A percentile compares a stretch with the other conserved stretches of the same genome.
Evolutionary conservation across 345 rosid species (phyloP).

Genomic region (Ceriops zippeliana): DNA sequence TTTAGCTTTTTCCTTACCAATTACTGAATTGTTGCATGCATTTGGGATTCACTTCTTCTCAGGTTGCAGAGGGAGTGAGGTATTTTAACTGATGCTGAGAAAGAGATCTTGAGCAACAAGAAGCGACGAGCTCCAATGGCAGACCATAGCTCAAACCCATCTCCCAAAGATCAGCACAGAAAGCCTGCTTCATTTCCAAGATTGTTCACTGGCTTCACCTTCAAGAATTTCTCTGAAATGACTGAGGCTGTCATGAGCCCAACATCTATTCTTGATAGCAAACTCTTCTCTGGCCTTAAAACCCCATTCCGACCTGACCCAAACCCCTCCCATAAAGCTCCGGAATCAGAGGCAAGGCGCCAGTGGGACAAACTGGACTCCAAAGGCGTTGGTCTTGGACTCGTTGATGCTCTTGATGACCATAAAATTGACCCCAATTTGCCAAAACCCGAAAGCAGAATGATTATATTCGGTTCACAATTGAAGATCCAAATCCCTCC

Average conservation of each 20-base stretch:
- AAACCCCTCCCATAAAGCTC: slow-evolving; percentile 31
- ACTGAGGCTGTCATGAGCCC: slow-evolving; percentile 64
- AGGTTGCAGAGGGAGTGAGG: slow-evolving; percentile 14
- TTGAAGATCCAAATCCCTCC: slow-evolving; percentile 75
- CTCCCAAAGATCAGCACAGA: slow-evolving; percentile 38
- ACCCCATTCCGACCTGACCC: slow-evolving; percentile 59
- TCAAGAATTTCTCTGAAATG: slow-evolving; percentile 51
- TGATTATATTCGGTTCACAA: slow-evolving; percentile 72
- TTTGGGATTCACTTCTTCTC: background rate
- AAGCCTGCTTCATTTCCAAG: slow-evolving; percentile 59
- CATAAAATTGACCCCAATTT: slow-evolving; percentile 31
- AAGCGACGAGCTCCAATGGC: slow-evolving; percentile 46
- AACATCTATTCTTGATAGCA: slow-evolving; percentile 79
- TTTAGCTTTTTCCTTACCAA: background rate
- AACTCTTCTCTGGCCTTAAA: slow-evolving; percentile 59
- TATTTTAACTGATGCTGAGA: slow-evolving; percentile 24
- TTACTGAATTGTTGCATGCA: no score
- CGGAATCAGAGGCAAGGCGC: slow-evolving; percentile 37
- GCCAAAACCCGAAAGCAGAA: slow-evolving; percentile 48
- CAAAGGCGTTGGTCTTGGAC: slow-evolving; percentile 61
- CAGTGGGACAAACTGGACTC: slow-evolving; percentile 48
- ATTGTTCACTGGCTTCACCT: slow-evolving; percentile 51
- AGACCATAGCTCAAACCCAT: slow-evolving; percentile 34
- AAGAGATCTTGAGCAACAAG: slow-evolving; percentile 34
- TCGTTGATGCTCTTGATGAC: slow-evolving; percentile 56